Percentiles rank a stretch among this genome's conserved stretches.
These are phyloP conservation scores for Drechslera avenae DNA, from an alignment of 2,329 filamentous ascomycete species.

Conservation along the genomic window DNA sequence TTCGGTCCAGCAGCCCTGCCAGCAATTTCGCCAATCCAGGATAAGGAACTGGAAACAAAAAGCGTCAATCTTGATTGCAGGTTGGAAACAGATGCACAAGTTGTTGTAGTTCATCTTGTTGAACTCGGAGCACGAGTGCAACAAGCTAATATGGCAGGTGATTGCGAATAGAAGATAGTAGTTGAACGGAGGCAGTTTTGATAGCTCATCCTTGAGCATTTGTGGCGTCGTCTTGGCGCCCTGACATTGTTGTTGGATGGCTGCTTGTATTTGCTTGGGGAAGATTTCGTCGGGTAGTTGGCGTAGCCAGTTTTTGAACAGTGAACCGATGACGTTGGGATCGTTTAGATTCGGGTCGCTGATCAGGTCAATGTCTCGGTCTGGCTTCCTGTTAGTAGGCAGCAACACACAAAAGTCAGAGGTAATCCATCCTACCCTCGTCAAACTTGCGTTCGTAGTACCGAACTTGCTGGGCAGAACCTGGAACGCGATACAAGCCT, in stretches of 20 bases:
- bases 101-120: constrained; percentile 99
- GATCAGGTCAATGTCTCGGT: constrained; percentile 88
- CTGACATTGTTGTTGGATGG: constrained; percentile 78
- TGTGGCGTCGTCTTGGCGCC: constrained; percentile 82
- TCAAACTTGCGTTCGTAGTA: constrained; percentile 94
- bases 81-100: constrained; percentile 94
- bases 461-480: constrained; percentile 87
- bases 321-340: constrained; percentile 93
- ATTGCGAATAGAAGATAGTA: constrained; percentile 98
- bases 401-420: neutral
- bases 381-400: constrained; percentile 51
- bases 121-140: constrained; percentile 89
- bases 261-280: constrained; percentile 80
- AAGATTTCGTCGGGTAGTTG: constrained; percentile 95
- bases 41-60: constrained; percentile 96
- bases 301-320: constrained; percentile 95
- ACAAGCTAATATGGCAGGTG: constrained; percentile 89
- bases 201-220: constrained; percentile 86
- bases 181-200: constrained; percentile 92
- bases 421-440: constrained; percentile 62
- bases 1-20: constrained; percentile 94
- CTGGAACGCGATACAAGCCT: constrained; percentile 89
- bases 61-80: constrained; percentile 93
- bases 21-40: constrained; percentile 94
- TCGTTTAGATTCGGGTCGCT: constrained; percentile 87